Base-by-base conservation (phyloP, 2,329 filamentous ascomycete genomes). In the Fusarium sp. region DNA sequence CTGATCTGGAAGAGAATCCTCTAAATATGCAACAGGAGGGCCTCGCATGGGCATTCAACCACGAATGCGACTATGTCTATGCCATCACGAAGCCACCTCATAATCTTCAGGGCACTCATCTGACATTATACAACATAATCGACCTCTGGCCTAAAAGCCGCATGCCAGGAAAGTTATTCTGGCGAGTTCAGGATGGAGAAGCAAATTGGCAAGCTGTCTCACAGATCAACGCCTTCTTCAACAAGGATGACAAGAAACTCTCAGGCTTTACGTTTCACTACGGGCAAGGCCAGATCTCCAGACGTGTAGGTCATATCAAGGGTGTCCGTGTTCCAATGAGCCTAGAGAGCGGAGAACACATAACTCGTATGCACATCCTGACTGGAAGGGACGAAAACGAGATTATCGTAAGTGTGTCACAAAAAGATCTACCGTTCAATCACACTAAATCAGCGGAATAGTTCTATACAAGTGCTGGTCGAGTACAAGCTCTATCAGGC, bases 231-330 rank as follows among this genome's bases (percentile, higher is more conserved):
- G 28, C 38, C 1, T 26, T 59, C 17, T 64, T 59, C 4, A 33
- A 44, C 3, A 3, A 28, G 3, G 3, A 3, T 1, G 9, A 9
- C 4, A 3, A 26, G 5, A n/a, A 17, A 3, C 15, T 63, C 1
- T 58, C 38, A 2, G 53, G 63, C 2, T 8, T 63, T 5, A n/a
- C 48, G 5, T 63, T 66, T 22, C 20, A 31, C 5, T 64, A 66
- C 17, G 10, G 31, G 5, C 39, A 33, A 2, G 2, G 8, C 15
- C 33, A 54, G 18, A 9, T 42, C 15, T 6, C 1, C 11, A 59
- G 5, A 3, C 10, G 38, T 2, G 49, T 7, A 3, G 49, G 59
- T 1, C 17, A 34, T 3, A 13, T 22, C 1, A 4, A 36, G 13
- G 46, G 62, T 7, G 2, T 13, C 4, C 38, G 8, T 15, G 13